phyloP scores from a whole-genome alignment of 169 alveolate species.

The Amoebophrya sp. region DNA sequence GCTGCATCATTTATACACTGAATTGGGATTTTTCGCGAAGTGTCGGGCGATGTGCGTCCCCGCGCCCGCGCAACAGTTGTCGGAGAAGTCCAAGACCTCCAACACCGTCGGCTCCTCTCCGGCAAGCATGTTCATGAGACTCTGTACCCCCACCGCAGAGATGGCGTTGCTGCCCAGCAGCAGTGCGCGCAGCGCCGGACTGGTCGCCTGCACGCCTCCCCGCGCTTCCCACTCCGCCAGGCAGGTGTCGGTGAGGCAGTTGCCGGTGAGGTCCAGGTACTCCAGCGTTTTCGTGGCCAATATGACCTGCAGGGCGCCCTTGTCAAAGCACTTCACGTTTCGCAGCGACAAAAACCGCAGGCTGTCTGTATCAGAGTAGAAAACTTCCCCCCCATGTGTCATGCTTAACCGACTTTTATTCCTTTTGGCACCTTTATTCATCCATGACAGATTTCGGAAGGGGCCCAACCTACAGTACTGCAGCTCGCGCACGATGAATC shows the following conservation, averaged over 20 bases:
- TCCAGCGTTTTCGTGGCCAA: not conserved
- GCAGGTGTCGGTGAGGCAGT: not conserved
- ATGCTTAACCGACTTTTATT: too few relatives aligned
- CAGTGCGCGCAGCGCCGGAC: not conserved
- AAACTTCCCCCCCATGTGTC: too few relatives aligned
- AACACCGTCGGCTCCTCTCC: not conserved
- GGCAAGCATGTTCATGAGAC: not conserved
- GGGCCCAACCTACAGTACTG: too few relatives aligned
- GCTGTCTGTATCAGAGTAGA: too few relatives aligned
- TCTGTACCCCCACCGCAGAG: not conserved
- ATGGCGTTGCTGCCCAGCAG: not conserved
- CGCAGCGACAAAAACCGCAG: not conserved
- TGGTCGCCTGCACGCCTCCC: not conserved
- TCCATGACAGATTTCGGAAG: too few relatives aligned
- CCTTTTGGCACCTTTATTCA: too few relatives aligned
- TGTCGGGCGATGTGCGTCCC: not conserved
- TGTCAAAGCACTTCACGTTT: not conserved
- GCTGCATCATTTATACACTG: too few relatives aligned
- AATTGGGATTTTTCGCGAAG: not conserved
- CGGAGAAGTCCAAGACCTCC: not conserved
- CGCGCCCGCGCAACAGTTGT: not conserved
- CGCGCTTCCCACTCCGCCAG: not conserved
- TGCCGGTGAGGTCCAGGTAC: not conserved
- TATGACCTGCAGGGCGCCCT: not conserved
- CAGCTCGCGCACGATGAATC: too few relatives aligned